Evolutionary conservation across 2,329 filamentous ascomycete species (phyloP).

Genomic region (Paecilomyces formosus): DNA sequence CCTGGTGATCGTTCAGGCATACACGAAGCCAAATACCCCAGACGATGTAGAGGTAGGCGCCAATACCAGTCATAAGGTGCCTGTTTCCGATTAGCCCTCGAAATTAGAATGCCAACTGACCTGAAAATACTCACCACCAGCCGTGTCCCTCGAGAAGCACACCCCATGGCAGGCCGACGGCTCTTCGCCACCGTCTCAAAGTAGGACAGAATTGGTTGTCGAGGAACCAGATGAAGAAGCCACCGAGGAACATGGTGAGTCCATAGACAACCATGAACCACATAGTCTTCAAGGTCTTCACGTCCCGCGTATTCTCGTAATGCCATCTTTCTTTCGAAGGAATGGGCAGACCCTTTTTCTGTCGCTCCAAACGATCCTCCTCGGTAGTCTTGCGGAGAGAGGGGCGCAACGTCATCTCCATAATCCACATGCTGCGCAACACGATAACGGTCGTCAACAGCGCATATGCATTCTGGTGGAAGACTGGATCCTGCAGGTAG

Average conservation of each 20-base stretch:
- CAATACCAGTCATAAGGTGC: slow-evolving; percentile 74
- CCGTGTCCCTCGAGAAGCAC: slow-evolving; percentile 66
- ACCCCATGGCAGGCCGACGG: slow-evolving; percentile 71
- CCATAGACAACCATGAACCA: slow-evolving; percentile 68
- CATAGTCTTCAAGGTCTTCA: slow-evolving; percentile 58
- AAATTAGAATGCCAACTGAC: background rate
- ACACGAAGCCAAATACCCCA: slow-evolving; percentile 79
- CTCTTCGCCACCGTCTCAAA: slow-evolving; percentile 57
- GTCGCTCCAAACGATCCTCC: slow-evolving; percentile 35
- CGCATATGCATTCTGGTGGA: slow-evolving; percentile 75
- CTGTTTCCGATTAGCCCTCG: slow-evolving; percentile 24
- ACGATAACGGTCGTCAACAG: slow-evolving; percentile 64
- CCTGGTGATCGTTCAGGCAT: slow-evolving; percentile 64
- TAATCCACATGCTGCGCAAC: slow-evolving; percentile 66
- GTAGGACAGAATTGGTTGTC: slow-evolving; percentile 69
- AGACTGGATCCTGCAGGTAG: slow-evolving; percentile 70
- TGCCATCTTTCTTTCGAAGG: slow-evolving; percentile 38
- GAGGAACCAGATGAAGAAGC: slow-evolving; percentile 70
- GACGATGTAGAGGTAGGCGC: slow-evolving; percentile 75
- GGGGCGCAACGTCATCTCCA: slow-evolving; percentile 60
- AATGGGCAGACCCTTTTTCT: slow-evolving; percentile 28
- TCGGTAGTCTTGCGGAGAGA: slow-evolving; percentile 44
- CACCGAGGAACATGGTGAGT: slow-evolving; percentile 62
- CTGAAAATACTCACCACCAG: slow-evolving; percentile 52
- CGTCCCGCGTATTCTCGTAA: slow-evolving; percentile 49